Base-by-base conservation (phyloP, 257 asterid species). In the Lithospermum erythrorhizon region DNA sequence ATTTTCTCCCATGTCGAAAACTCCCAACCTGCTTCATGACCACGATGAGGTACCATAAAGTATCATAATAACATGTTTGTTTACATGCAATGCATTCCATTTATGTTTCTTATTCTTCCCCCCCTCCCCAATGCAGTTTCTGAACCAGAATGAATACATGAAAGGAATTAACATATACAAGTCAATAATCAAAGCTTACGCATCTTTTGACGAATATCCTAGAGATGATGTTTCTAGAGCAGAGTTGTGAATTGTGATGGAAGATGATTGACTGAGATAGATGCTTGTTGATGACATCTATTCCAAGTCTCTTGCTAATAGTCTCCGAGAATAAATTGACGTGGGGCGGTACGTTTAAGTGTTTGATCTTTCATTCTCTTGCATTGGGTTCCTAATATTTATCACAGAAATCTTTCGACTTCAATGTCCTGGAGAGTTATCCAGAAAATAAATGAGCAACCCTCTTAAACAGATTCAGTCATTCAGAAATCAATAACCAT, bases 1-100 rank as follows among this genome's bases (percentile, higher is more conserved):
- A 70, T 91, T 91, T 72, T 91, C 98, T 71, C 98, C 98, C 14
- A 88, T 91, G 98, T 85, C 90, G 19, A 91, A 89, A 78, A 91
- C 98, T 62, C 95, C 97, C 61, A 79, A 88, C 79, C 84, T 88
- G 58, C 98, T 91, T 68, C 98, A 91, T 37, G 95, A 88, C 73
- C 98, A 91, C 81, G 83, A 91, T 53, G 97, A 91, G 97, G 97
- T 87, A 73, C 18, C 17, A 1, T 78, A 55, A 2, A 24, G 2
- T 25, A 25, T 63, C 24, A 49, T 53, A 65, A 9, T 48, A 18
- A 16, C 32, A 23, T 35, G 20, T 58, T 60, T 52, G 27, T 21
- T 0, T 53, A 53, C 54, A 49, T 49, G 22, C 55, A 17, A 52
- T 17, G 22, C 22, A 0, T 52, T 52, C 22, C 23, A 52, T 52